Base-by-base conservation (phyloP, 1,139 yeast genomes). In the Suhomyces guaymorum region DNA sequence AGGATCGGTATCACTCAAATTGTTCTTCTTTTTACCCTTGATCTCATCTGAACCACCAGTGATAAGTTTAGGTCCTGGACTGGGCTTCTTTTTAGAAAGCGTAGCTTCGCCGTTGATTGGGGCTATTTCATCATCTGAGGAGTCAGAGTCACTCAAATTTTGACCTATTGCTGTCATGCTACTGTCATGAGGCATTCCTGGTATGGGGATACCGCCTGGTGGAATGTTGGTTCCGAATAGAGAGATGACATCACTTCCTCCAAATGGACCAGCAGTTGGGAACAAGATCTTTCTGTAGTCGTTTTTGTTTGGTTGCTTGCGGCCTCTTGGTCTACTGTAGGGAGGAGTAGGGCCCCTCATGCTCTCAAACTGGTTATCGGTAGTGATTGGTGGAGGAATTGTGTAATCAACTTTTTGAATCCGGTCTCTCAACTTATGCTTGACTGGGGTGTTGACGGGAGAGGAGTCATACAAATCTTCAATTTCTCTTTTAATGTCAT, bases 181-280 rank as follows among this genome's bases (percentile, higher is more conserved):
- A 24, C 49, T 54, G 15, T 56, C 51, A 21, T 53, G 49, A 5
- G 56, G 47, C 47, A 60, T 41, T 1, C 73, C 73, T 1, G 74
- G 69, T 24, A 68, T 48, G 1, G 74, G 71, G 11, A 67, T 63
- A 7, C 73, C 75, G 1, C 73, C 70, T 0, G 75, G 71, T 7
- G 82, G 80, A 2, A 78, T 68, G 47, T 80, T 79, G 35, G 76
- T 75, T 1, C 90, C 90, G 55, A 85, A 83, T 24, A 86, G 68
- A 0, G 95, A 80, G 2, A 80, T 71, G 1, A 83, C 87, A 54
- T 88, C 96, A 44, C 89, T 82, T 19, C 97, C 97, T 17, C 96
- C 96, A 66, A 92, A 92, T 2, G 97, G 96, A 1, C 97, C 96
- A n/a, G 89, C 87, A 0, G 96, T 88, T n/a, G 96, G 95, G 51